A percentile compares a stretch with the other conserved stretches of the same genome.
phyloP scores from a whole-genome alignment of 164 flowering plant genomes.

The Brasenia schreberi region DNA sequence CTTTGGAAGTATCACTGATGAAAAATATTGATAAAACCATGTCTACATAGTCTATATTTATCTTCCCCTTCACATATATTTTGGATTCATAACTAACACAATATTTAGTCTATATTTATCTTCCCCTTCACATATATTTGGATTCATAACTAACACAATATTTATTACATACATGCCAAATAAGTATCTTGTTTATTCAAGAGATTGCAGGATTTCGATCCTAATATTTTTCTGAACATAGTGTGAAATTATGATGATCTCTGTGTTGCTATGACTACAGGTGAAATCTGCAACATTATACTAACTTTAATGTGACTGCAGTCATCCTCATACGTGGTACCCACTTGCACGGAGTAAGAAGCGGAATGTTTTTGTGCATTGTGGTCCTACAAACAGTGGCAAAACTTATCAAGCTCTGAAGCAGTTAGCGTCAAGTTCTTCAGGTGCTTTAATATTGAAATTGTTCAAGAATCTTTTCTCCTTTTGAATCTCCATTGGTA shows the following conservation, averaged over 20 bases:
- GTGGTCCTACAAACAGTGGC: conserved; percentile 99
- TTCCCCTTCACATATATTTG: no score
- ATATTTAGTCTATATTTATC: no score
- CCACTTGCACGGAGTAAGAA: conserved; percentile 73
- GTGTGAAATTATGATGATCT: not conserved
- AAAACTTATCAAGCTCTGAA: conserved; percentile 85
- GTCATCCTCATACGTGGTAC: conserved; percentile 89
- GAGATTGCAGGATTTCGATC: not conserved
- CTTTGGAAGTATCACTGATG: no score
- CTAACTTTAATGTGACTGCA: conserved; percentile 12
- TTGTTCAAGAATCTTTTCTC: no score
- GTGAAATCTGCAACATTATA: not conserved
- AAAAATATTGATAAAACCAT: no score
- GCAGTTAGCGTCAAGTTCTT: conserved; percentile 52
- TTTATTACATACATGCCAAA: not conserved
- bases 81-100: no score
- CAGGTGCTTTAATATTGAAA: conserved; percentile 31
- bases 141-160: not conserved
- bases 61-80: no score
- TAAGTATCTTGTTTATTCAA: not conserved
- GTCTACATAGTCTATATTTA: no score
- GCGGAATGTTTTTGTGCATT: conserved; percentile 62
- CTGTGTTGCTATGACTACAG: not conserved
- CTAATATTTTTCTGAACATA: not conserved
- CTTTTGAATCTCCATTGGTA: no score